phyloP scores from a whole-genome alignment of 2,329 filamentous ascomycete species.

The Acrocalymma vagum region DNA sequence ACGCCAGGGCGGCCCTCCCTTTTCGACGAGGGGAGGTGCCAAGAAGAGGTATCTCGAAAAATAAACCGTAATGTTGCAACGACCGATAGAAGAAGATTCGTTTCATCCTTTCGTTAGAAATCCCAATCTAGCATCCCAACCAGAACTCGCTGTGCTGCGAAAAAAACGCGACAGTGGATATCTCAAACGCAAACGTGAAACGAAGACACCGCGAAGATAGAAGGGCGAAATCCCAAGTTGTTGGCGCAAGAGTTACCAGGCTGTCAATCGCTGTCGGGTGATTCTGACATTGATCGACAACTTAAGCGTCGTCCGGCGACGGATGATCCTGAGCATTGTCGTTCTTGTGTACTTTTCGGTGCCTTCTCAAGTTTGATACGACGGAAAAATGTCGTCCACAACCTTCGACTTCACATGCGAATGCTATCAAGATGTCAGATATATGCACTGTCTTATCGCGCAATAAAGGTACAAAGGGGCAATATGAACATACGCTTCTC shows the following conservation, averaged over 20 bases:
- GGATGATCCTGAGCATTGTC: slow-evolving; percentile 60
- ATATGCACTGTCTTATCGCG: not conserved
- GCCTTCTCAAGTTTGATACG: slow-evolving; percentile 91
- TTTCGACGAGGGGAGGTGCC: too few relatives aligned
- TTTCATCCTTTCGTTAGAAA: slow-evolving; percentile 33
- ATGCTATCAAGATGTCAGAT: slow-evolving; percentile 66
- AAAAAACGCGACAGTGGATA: slow-evolving; percentile 45
- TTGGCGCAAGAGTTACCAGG: slow-evolving; percentile 10
- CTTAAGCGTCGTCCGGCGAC: slow-evolving; percentile 57
- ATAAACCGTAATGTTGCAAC: slow-evolving; percentile 34
- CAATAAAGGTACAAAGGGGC: not conserved
- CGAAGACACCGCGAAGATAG: slow-evolving; percentile 26
- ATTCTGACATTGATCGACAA: slow-evolving; percentile 32
- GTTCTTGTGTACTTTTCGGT: slow-evolving; percentile 95
- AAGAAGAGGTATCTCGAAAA: slow-evolving; percentile 31
- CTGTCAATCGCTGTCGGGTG: slow-evolving; percentile 33
- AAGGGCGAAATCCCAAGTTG: slow-evolving; percentile 18
- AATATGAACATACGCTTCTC: slow-evolving; percentile 83
- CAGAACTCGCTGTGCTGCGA: slow-evolving; percentile 30
- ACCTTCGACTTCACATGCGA: slow-evolving; percentile 91
- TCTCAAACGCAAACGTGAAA: slow-evolving; percentile 41
- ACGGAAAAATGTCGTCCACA: slow-evolving; percentile 97
- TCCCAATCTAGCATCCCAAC: slow-evolving; percentile 32
- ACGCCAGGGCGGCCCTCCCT: slow-evolving; percentile 13
- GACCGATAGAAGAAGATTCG: slow-evolving; percentile 42